Conservation (phyloP, 2,329 filamentous ascomycete genomes). For the Clathrospora elynae region DNA sequence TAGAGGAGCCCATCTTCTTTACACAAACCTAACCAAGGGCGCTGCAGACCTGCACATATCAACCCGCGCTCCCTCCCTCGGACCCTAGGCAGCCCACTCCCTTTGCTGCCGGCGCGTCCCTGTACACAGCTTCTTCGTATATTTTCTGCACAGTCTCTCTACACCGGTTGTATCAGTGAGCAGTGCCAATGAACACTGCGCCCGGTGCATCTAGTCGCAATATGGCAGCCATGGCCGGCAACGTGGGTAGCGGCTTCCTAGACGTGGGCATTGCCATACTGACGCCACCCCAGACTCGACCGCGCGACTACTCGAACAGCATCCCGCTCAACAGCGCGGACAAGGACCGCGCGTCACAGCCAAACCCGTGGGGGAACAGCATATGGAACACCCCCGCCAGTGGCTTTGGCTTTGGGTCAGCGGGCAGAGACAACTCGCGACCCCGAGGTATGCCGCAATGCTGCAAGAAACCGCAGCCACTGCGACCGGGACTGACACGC, state of each 20-base stretch:
- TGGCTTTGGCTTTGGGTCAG: conserved; percentile 33
- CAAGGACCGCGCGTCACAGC: conserved; percentile 34
- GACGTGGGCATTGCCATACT: conserved; percentile 1
- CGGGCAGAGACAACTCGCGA: conserved; percentile 40
- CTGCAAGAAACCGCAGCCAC: no score
- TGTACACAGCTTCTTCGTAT: conserved; percentile 35
- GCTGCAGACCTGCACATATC: conserved; percentile 35
- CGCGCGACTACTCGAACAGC: conserved; percentile 38
- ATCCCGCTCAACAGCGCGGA: conserved; percentile 40
- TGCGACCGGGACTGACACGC: conserved; percentile 19
- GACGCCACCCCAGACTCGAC: conserved; percentile 29
- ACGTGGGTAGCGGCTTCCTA: conserved; percentile 30
- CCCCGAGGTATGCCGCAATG: conserved; percentile 35
- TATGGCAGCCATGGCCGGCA: conserved; percentile 40
- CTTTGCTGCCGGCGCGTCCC: conserved; percentile 31
- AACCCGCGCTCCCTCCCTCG: conserved; percentile 29
- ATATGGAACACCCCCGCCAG: conserved; percentile 43
- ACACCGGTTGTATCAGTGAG: conserved; percentile 24
- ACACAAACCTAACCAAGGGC: conserved; percentile 40
- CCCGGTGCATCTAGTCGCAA: conserved; percentile 26
- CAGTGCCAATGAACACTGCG: conserved; percentile 23
- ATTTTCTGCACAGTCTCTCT: conserved; percentile 25
- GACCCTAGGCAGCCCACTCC: conserved; percentile 21
- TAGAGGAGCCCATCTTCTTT: conserved; percentile 35
- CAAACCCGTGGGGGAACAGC: conserved; percentile 41